Percentiles rank a stretch among this genome's conserved stretches.
These are phyloP conservation scores for Epichloe sibirici DNA, from an alignment of 2,329 filamentous ascomycete genomes.

Conservation along the genomic window DNA sequence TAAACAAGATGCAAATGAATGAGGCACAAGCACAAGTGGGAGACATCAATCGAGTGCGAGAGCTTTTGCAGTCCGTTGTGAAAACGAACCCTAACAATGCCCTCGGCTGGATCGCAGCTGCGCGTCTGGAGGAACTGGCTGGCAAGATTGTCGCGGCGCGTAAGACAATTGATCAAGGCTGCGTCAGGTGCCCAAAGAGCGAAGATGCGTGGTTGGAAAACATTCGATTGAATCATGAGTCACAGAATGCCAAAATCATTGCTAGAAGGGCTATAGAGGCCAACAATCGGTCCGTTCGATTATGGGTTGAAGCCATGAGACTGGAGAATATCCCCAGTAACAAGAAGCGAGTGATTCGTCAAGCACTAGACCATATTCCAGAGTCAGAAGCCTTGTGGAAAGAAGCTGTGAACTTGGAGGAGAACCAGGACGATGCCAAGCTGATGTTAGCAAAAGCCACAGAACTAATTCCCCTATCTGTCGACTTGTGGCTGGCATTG, in stretches of 20 bases:
- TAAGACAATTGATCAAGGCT: constrained; percentile 78
- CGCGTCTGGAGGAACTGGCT: constrained; percentile 81
- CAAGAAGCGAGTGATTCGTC: constrained; percentile 85
- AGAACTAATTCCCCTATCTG: constrained; percentile 84
- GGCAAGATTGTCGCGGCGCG: constrained; percentile 84
- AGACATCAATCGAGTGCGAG: constrained; percentile 86
- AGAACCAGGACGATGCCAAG: constrained; percentile 76
- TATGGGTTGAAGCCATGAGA: constrained; percentile 95
- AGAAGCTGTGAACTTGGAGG: constrained; percentile 88
- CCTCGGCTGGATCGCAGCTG: constrained; percentile 90
- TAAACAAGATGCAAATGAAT: constrained; percentile 69
- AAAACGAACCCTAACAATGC: constrained; percentile 94
- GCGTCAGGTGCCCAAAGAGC: constrained; percentile 81
- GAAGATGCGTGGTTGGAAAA: constrained; percentile 96
- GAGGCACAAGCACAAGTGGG: constrained; percentile 77
- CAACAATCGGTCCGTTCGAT: constrained; percentile 73
- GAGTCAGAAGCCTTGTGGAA: constrained; percentile 98
- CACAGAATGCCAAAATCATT: constrained; percentile 89
- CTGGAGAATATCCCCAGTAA: constrained; percentile 71
- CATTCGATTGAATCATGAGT: constrained; percentile 74
- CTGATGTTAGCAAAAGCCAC: constrained; percentile 88
- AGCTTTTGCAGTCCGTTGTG: constrained; percentile 90
- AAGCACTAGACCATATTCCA: constrained; percentile 83
- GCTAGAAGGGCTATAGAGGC: constrained; percentile 86
- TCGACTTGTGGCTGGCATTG: constrained; percentile 90